Base-by-base conservation (phyloP, 805 yeast genomes). In the Candida boidinii region DNA sequence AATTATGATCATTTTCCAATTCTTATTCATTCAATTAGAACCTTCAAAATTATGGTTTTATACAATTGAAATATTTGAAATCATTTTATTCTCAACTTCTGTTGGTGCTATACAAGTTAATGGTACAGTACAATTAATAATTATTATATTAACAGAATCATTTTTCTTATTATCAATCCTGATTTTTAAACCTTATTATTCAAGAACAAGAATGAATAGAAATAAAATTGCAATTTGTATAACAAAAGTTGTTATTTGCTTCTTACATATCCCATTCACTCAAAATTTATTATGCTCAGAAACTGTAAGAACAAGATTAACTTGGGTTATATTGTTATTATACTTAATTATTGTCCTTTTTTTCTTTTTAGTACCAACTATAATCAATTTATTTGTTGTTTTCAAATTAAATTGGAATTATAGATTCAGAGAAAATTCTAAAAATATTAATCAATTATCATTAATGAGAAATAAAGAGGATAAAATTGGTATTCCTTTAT, bases 1-100 rank as follows among this genome's bases (percentile, higher is more conserved):
- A 33, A 51, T 63, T 5, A 62, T 72, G 25, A 54, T 70, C 31
- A 34, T 62, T 3, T 73, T 76, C 76, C 61, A 68, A 4, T 53
- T 55, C 29, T 44, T 60, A 17, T 73, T 71, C 45, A 56, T 60
- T 34, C 52, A 56, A 13, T 68, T 63, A 45, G 57, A 61, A 17
- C 75, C 77, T 1, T 46, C 55, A 12, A 51, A 54, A 37, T 57
- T 65, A 2, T 51, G 48, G 32, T 71, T 53, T 40, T 58, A 63
- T 11, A 41, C 58, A 2, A 41, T 63, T 22, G 73, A 69, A 24
- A 46, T 53, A 10, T 17, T 50, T 0, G 54, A 54, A 12, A 30
- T 58, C 4, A 21, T 69, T 1, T 13, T 62, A 1, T 60, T 59
- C 35, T 61, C 66, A 44, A 25, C 68, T 16, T 46, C 69, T 0